Conservation (phyloP, 345 rosid genomes). For the Garcia nutans region DNA sequence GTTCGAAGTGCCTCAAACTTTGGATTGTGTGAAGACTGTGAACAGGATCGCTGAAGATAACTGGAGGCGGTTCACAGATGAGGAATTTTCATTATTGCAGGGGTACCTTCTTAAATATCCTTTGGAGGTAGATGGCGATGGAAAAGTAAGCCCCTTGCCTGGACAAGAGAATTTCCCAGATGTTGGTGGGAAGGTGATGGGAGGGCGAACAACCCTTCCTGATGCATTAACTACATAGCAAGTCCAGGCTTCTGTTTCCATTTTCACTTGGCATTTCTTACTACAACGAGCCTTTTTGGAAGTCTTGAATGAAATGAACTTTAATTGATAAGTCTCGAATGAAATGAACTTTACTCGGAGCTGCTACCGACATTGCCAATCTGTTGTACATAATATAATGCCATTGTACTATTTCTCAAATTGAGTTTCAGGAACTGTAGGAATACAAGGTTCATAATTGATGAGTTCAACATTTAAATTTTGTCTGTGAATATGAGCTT, state of each 20-base stretch:
- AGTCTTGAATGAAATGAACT: neutral
- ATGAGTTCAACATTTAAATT: neutral
- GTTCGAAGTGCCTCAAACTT: conserved; percentile 52
- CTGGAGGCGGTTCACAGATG: conserved; percentile 55
- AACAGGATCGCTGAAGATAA: conserved; percentile 69
- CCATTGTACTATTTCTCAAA: neutral
- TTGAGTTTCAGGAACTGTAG: neutral
- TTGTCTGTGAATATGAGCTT: neutral
- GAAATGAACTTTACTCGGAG: neutral
- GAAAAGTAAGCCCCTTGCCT: conserved; percentile 54
- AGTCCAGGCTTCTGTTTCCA: neutral
- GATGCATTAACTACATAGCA: conserved; percentile 64
- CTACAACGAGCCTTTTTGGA: too few species aligned
- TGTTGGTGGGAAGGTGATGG: conserved; percentile 79
- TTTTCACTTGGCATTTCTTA: neutral
- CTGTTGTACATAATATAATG: neutral
- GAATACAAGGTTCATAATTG: neutral
- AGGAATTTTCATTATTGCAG: conserved; percentile 45
- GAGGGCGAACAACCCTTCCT: conserved; percentile 64
- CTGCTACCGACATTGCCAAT: neutral
- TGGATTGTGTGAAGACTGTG: conserved; percentile 60
- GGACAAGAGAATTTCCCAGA: conserved; percentile 74
- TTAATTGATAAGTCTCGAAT: neutral
- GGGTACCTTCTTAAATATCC: conserved; percentile 82
- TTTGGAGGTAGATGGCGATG: conserved; percentile 44